Percentiles rank a stretch among this genome's conserved stretches.
These are phyloP conservation scores for Artemisia annua DNA, from an alignment of 129 eudicot genomes.

Conservation along the genomic window DNA sequence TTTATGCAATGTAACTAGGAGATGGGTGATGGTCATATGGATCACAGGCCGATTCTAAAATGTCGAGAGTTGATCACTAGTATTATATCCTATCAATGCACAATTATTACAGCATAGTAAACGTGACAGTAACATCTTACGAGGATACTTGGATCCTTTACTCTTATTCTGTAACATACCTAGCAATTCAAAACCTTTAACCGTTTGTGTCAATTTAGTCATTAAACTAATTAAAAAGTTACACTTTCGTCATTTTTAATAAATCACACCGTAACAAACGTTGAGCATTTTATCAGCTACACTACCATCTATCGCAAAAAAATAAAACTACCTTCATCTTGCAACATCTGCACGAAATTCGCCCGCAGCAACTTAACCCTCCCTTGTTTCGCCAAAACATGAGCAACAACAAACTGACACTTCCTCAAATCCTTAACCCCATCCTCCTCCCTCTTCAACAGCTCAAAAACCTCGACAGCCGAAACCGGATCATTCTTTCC, in stretches of 20 bases:
- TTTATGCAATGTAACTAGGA: no score
- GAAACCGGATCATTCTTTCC: no score
- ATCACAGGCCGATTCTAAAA: no score
- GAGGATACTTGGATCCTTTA: no score
- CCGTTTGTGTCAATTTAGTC: background rate
- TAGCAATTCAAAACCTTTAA: background rate
- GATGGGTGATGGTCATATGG: no score
- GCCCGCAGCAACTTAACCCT: constrained; percentile 39
- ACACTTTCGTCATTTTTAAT: background rate
- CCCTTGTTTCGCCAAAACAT: constrained; percentile 53
- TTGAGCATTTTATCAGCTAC: background rate
- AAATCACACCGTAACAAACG: background rate
- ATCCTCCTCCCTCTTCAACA: constrained; percentile 52
- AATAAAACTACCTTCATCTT: constrained; percentile 53
- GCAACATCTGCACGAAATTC: constrained; percentile 45
- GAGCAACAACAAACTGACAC: constrained; percentile 53
- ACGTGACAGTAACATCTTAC: no score
- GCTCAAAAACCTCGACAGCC: background rate
- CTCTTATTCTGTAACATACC: no score
- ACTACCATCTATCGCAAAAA: background rate
- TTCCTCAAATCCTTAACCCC: constrained; percentile 51
- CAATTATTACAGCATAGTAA: no score
- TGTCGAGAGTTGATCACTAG: no score
- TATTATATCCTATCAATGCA: no score
- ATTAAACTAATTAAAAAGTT: background rate